Conservation (phyloP, 352 stramenopile genomes). For the Pythium grandisporangium region DNA sequence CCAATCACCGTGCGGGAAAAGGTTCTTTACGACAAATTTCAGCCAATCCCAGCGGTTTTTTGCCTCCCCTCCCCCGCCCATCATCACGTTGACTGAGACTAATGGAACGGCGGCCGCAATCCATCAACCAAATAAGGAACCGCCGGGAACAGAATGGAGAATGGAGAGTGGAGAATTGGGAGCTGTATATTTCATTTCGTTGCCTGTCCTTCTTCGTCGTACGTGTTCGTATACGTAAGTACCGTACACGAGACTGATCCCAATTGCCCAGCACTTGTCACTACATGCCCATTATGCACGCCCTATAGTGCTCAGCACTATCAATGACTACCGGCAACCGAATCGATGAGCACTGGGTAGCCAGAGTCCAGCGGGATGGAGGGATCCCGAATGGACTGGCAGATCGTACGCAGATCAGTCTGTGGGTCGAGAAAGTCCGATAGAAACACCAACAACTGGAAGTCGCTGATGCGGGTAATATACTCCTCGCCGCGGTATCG, state of each 20-base stretch:
- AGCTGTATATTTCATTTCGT: neutral
- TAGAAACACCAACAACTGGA: slow-evolving; percentile 95
- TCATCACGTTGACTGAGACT: too few species aligned
- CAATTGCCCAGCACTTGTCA: too few species aligned
- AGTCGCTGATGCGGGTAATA: slow-evolving; percentile 92
- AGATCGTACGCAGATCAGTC: slow-evolving; percentile 91
- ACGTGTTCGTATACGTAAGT: too few species aligned
- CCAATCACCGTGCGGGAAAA: slow-evolving; percentile 7
- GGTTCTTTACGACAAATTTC: slow-evolving; percentile 7
- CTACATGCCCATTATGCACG: too few species aligned
- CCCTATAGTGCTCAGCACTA: too few species aligned
- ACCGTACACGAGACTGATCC: too few species aligned
- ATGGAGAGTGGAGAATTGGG: too few species aligned
- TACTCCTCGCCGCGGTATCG: slow-evolving; percentile 48
- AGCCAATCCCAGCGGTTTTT: slow-evolving; percentile 4
- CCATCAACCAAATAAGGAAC: too few species aligned
- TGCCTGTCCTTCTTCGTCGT: too few species aligned
- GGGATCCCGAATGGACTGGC: slow-evolving; percentile 84
- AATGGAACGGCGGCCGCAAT: too few species aligned
- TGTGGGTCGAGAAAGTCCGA: slow-evolving; percentile 88
- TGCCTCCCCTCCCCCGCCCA: too few species aligned
- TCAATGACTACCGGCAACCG: slow-evolving; percentile 83
- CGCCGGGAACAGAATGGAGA: too few species aligned
- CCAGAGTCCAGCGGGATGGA: slow-evolving; percentile 88
- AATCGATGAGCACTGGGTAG: slow-evolving; percentile 94